Base-by-base conservation (phyloP, 805 yeast species). In the Teunomyces kruisii region DNA sequence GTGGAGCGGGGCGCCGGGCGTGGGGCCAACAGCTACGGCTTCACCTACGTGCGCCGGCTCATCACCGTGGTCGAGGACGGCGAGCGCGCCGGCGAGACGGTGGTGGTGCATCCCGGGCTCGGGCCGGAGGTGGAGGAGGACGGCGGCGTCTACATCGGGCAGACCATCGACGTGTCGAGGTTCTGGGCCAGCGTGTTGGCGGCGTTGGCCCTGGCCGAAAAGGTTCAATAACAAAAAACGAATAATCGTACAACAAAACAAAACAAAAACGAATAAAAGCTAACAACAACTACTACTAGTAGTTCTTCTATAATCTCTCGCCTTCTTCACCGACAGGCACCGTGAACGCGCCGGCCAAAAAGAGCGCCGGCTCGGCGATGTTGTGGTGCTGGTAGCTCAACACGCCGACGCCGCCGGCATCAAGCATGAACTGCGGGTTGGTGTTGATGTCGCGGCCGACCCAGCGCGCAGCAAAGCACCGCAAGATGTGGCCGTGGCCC, bases 351-450 rank as follows among this genome's bases (percentile, higher is more conserved):
- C 96, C 96, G 2, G 96, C 86, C 47, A 92, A 73, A 41, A 75
- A 80, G 46, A 92, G 63, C 0, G 97, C 96, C 3, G 97, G 97
- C 67, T 92, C 97, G 31, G 84, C 76, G 45, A 88, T 76, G 61
- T 76, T 83, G 59, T 84, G 82, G 64, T 91, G 98, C 57, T 88
- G 95, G 64, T 91, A 91, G 52, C 94, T 83, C 59, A 92, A 72
- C 1, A 90, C 96, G 49, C 97, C 96, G 33, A 89, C 88, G 35
- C 96, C 97, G 52, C 97, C 97, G 22, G 98, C 96, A 61, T 92
- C 97, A 54, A 92, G 72, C 63, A 92, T 72, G 64, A 90, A 83
- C 53, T 84, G 80, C 8, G 97, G 97, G 62, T 91, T 87, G 39
- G 62, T 68, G 49, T 68, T 62, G 46, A 86, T 70, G n/a, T 74